Base-by-base conservation (phyloP, 345 rosid species). In the Cochlearia excelsa region DNA sequence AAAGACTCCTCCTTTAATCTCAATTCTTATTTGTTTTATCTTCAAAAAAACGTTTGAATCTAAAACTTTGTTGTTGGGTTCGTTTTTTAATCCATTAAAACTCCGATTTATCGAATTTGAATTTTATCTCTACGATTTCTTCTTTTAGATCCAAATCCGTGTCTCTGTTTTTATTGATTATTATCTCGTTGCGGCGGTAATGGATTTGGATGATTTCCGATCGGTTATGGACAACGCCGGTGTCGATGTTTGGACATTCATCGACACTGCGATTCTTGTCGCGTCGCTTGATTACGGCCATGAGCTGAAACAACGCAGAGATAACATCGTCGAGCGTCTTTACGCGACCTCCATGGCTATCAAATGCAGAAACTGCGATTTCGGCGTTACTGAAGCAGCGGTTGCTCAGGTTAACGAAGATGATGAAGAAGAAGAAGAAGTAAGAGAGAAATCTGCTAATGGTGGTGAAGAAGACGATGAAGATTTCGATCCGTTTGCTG, bases 141-240 rank as follows among this genome's bases (percentile, higher is more conserved):
- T 16, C 26, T 40, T 2, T 65, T 33, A 42, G 42, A 37, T 5
- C 40, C 4, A 39, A 61, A 38, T 52, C 54, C 27, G 8, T 49
- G n/a, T 9, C 55, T 73, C 69, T 41, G 68, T 56, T 72, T 47
- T 67, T 30, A 2, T 6, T 8, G n/a, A n/a, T n/a, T n/a, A n/a
- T n/a, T n/a, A n/a, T n/a, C 28, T 16, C 56, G 29, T n/a, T n/a
- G 5, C 40, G 43, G 37, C 63, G 23, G 40, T 2, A 1, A 92
- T 93, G 97, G 97, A 93, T 85, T 74, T 85, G 63, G 97, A 82
- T 29, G 94, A 86, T 76, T 84, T 93, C 38, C 79, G 99, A 58
- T 76, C 86, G 34, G 69, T 89, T 59, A 72, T 89, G 46, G 90
- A 86, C 7, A 81, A 79, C 50, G 80, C 89, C 2, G 95, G 89